Base-by-base conservation (phyloP, 768 basidiomycete species). In the Sporobolomyces pararoseus region DNA sequence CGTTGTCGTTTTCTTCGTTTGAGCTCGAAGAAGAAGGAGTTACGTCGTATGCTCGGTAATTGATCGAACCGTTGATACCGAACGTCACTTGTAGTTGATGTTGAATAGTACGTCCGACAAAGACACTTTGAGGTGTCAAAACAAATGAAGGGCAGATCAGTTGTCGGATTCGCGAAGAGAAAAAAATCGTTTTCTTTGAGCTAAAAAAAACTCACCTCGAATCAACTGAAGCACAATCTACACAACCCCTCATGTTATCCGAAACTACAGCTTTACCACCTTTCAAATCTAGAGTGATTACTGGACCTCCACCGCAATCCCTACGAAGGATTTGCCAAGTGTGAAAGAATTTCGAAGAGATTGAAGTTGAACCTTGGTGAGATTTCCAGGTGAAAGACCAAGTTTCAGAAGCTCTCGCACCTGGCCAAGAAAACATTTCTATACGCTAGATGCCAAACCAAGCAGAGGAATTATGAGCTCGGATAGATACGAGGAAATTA, bases 361-460 rank as follows among this genome's bases (percentile, higher is more conserved):
- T 53, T 3, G 27, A 37, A 2, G 58, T 66, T 16, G 37, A 13
- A 14, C 57, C 55, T 27, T 58, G 55, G 23, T 49, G 58, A 9
- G 46, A 39, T 50, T 66, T 66, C 65, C 65, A 66, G 3, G 4
- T 35, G 58, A 39, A 66, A 25, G 42, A 37, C 65, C 65, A 66
- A 7, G 49, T 52, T 29, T 51, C 49, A 29, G 49, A 57, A 2
- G 65, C 27, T 7, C 25, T 7, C 3, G 49, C 57, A 13, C 65
- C 65, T 1, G 65, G 65, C 65, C 65, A 66, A 2, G 57, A 51
- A 35, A 66, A 66, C 57, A 66, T 49, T 50, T 66, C 65, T 31
- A 66, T 66, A 3, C 65, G 32, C 65, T 66, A 39, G n/a, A n/a
- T n/a, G n/a, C n/a, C n/a, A n/a, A n/a, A n/a, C n/a, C n/a, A n/a